Base-by-base conservation (phyloP, 345 rosid genomes). In the Brassica juncea region DNA sequence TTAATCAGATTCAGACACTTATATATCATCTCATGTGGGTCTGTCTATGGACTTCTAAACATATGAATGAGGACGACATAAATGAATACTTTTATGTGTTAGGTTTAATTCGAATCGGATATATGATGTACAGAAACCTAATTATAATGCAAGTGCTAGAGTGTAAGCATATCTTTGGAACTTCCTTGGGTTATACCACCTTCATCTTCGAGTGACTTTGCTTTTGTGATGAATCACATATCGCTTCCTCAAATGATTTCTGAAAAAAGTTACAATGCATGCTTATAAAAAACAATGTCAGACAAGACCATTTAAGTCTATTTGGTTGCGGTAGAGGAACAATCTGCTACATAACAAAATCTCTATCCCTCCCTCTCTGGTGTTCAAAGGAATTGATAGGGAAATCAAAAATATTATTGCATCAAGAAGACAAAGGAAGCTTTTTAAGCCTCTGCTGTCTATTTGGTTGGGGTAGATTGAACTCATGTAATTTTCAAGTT, bases 181-280 rank as follows among this genome's bases (percentile, higher is more conserved):
- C 32, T 59, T 16, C n/a, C 21, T 59, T 15, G 1, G 55, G 28
- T 70, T 71, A 27, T 15, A 54, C 58, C 11, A 42, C 32, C n/a
- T 42, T 47, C 55, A 12, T 47, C 55, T 47, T 47, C 3, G 55
- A 42, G 69, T 66, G 69, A 7, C 10, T 42, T 74, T 47, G 84
- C 67, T 78, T 82, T 88, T 10, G 32, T 39, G 87, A 90, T 49
- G 4, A 91, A 87, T 27, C 84, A 89, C 88, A 89, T 82, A 68
- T 88, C 88, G 80, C 28, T 57, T 57, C 61, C 11, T 54, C 12
- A 57, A 88, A 92, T 71, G 95, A 90, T 85, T 88, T 87, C 94
- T 90, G 83, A 14, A 72, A 4, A 10, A 58, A 15, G 8, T 44
- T 8, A 27, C 25, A 1, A 35, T 6, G 16, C 6, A 35, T 6